Evolutionary conservation across 306 rosid species (phyloP).

Genomic region (Malus sieversii): DNA sequence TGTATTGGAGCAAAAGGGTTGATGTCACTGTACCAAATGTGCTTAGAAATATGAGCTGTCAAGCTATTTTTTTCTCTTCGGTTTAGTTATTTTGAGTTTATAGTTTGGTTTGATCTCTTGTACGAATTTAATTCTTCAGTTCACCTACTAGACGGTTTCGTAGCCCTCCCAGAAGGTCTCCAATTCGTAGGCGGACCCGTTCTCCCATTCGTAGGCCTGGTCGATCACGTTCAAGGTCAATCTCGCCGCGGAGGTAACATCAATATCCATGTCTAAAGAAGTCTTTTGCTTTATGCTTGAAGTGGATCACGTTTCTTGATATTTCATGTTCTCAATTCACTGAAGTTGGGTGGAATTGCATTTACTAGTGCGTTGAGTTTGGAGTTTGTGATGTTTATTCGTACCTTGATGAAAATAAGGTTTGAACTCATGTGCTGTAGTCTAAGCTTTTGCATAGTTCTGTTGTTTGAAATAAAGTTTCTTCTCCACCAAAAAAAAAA

Average conservation of each 20-base stretch:
- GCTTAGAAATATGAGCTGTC: background rate
- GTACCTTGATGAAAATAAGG: background rate
- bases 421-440: background rate
- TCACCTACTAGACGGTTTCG: slow-evolving; percentile 85
- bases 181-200: slow-evolving; percentile 81
- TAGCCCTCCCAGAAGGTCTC: slow-evolving; percentile 98
- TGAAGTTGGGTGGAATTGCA: background rate
- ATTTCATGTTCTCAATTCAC: background rate
- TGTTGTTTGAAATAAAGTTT: too few relatives aligned
- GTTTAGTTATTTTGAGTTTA: background rate
- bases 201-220: slow-evolving; percentile 80
- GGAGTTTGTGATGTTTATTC: background rate
- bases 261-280: background rate
- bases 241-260: slow-evolving; percentile 83
- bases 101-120: background rate
- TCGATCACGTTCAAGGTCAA: slow-evolving; percentile 83
- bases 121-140: slow-evolving; percentile 26
- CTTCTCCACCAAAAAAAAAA: too few relatives aligned
- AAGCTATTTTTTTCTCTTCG: background rate
- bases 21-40: background rate
- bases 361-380: background rate
- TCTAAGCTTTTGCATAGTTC: background rate
- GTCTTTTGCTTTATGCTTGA: background rate
- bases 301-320: background rate
- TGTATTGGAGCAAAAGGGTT: background rate